phyloP scores from a whole-genome alignment of 1,284 basidiomycete genomes.

The Prillingera fragicola region DNA sequence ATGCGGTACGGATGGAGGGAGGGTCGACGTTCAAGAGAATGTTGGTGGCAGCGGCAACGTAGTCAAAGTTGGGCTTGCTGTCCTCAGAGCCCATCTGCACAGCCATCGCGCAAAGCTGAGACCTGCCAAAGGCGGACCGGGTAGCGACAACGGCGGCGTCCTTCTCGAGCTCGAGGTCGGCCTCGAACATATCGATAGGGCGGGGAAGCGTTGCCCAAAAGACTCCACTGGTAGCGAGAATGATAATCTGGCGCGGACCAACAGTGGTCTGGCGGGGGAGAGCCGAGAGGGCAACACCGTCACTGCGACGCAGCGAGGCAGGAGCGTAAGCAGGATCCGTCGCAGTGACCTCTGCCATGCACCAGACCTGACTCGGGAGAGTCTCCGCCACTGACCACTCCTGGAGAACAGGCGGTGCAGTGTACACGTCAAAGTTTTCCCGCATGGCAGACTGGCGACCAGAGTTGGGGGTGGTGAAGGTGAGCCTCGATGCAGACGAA shows the following conservation, averaged over 20 bases:
- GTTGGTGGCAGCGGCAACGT: conserved; percentile 23
- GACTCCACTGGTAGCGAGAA: conserved; percentile 37
- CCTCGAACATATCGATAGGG: conserved; percentile 39
- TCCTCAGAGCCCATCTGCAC: conserved; percentile 27
- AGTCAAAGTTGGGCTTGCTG: conserved; percentile 22
- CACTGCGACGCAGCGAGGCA: conserved; percentile 10
- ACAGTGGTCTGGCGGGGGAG: conserved; percentile 30
- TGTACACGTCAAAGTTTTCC: conserved; percentile 33
- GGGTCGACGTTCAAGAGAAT: conserved; percentile 31
- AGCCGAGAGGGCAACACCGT: conserved; percentile 29
- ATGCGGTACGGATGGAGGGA: conserved; percentile 25
- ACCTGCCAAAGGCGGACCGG: conserved; percentile 30
- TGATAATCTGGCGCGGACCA: conserved; percentile 33
- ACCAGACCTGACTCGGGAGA: conserved; percentile 76
- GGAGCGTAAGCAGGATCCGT: conserved; percentile 25
- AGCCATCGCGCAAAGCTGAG: conserved; percentile 40
- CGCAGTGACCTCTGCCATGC: conserved; percentile 53
- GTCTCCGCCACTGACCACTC: conserved; percentile 50
- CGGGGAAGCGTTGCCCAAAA: conserved; percentile 30
- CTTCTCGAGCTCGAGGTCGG: conserved; percentile 35
- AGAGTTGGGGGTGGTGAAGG: conserved; percentile 26
- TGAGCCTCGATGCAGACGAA: conserved; percentile 23
- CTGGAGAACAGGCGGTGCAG: conserved; percentile 23
- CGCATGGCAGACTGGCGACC: conserved; percentile 34
- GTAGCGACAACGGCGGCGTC: conserved; percentile 26